Conservation (phyloP, 768 basidiomycete genomes). For the Xerocomellus intermedius region DNA sequence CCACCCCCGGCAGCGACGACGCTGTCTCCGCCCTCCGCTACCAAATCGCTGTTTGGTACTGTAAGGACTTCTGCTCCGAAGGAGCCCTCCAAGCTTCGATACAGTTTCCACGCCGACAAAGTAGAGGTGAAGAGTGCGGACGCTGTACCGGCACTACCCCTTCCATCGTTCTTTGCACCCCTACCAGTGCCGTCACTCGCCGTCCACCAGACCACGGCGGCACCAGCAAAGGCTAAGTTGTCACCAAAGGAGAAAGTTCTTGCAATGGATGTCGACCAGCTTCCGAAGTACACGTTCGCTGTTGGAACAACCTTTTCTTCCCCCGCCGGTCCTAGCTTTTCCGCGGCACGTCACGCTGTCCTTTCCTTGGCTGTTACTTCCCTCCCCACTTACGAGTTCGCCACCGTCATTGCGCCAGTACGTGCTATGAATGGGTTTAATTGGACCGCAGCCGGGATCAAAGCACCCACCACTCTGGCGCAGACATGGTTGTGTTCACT, state of each 20-base stretch:
- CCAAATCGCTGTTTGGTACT: slow-evolving; percentile 22
- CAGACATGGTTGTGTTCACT: slow-evolving; percentile 55
- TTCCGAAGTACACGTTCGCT: slow-evolving; percentile 37
- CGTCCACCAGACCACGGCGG: neutral
- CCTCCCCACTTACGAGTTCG: slow-evolving; percentile 47
- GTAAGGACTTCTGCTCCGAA: slow-evolving; percentile 60
- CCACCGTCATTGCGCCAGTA: slow-evolving; percentile 13
- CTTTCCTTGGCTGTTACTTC: slow-evolving; percentile 38
- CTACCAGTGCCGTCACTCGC: slow-evolving; percentile 17
- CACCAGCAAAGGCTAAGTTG: slow-evolving; percentile 24
- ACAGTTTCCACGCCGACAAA: slow-evolving; percentile 61
- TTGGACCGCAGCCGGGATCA: slow-evolving; percentile 62
- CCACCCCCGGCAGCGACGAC: neutral
- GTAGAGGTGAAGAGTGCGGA: slow-evolving; percentile 32
- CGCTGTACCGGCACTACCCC: neutral
- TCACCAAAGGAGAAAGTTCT: slow-evolving; percentile 27
- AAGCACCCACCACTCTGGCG: slow-evolving; percentile 35
- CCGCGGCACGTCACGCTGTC: slow-evolving; percentile 35
- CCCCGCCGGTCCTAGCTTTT: slow-evolving; percentile 22
- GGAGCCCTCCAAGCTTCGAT: slow-evolving; percentile 77
- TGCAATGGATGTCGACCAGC: slow-evolving; percentile 30
- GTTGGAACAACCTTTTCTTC: slow-evolving; percentile 9
- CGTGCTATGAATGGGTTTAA: slow-evolving; percentile 45
- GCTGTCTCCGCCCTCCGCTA: slow-evolving; percentile 22
- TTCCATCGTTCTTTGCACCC: slow-evolving; percentile 28